Percentiles rank a stretch among this genome's conserved stretches.
phyloP scores from a whole-genome alignment of 805 yeast species.

The Pichia pseudocactophila region DNA sequence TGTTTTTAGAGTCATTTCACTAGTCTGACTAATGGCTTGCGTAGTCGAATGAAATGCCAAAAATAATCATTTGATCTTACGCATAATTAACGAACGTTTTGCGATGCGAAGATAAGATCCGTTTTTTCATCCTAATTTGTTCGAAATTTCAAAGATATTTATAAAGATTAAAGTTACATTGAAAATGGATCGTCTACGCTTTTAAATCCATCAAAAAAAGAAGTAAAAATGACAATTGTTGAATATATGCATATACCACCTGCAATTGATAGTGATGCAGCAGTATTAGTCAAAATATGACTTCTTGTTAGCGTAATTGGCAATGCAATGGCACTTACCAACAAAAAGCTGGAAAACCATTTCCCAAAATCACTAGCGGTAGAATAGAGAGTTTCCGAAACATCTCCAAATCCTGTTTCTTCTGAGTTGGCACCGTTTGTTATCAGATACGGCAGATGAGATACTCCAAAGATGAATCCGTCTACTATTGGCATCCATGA shows the following conservation, averaged over 20 bases:
- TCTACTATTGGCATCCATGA: constrained; percentile 88
- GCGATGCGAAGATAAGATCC: too few species aligned
- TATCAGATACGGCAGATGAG: constrained; percentile 64
- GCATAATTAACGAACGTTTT: too few species aligned
- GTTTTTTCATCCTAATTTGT: too few species aligned
- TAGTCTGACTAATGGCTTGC: too few species aligned
- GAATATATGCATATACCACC: constrained; percentile 84
- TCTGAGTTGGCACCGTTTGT: constrained; percentile 37
- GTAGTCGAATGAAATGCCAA: too few species aligned
- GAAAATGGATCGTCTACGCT: constrained; percentile 29
- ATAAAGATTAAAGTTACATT: not conserved
- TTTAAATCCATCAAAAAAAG: constrained; percentile 56
- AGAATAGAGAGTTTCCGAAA: constrained; percentile 42
- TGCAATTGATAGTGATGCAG: constrained; percentile 63
- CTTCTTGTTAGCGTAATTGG: constrained; percentile 76
- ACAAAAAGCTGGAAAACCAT: constrained; percentile 67
- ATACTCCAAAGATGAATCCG: constrained; percentile 49
- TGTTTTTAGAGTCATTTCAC: too few species aligned
- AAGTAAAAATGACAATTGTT: constrained; percentile 73
- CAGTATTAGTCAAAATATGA: constrained; percentile 56
- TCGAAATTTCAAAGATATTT: too few species aligned
- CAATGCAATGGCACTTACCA: constrained; percentile 63
- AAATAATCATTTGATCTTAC: too few species aligned
- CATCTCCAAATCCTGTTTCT: constrained; percentile 41
- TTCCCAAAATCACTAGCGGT: constrained; percentile 69